Percentiles rank a stretch among this genome's conserved stretches.
phyloP scores from a whole-genome alignment of 306 rosid genomes.

The cucumber (Cucumis sativus) region Cucumber_9930_V3 NC_026659.2:28462001-28462500 shows the following conservation, averaged over 20 bases:
- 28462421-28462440: too few relatives aligned
- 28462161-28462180: constrained; percentile 5
- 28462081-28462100: constrained; percentile 16
- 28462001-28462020: not conserved
- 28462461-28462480: not conserved
- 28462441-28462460: too few relatives aligned
- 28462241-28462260: constrained; percentile 12
- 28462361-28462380: not conserved
- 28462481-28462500: not conserved
- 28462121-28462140: constrained; percentile 12
- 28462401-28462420: too few relatives aligned
- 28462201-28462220: constrained; percentile 5
- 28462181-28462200: constrained; percentile 5
- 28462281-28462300: constrained; percentile 9
- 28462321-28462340: not conserved
- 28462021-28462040: constrained; percentile 16
- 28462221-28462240: constrained; percentile 14
- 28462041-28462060: constrained; percentile 12
- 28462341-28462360: not conserved
- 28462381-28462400: too few relatives aligned
- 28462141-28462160: constrained; percentile 10
- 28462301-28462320: not conserved
- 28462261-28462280: constrained; percentile 17
- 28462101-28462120: constrained; percentile 12
- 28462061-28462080: constrained; percentile 6